Evolutionary conservation across 768 basidiomycete genomes (phyloP).

Genomic region (Lentinula sp.): DNA sequence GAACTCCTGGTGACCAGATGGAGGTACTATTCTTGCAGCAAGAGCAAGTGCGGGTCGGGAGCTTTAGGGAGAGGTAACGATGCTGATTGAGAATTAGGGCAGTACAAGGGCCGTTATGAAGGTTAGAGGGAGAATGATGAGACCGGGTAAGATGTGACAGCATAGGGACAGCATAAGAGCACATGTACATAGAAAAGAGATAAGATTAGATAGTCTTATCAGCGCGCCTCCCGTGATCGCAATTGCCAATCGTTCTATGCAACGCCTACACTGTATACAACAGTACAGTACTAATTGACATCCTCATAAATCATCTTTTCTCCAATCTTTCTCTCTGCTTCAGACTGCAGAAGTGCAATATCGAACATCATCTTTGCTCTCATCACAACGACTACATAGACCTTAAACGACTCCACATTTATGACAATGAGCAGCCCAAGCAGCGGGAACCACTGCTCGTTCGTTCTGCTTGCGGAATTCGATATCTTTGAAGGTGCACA

Average conservation of each 20-base stretch:
- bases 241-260: too few species aligned
- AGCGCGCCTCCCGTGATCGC: neutral
- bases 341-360: too few species aligned
- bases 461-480: slow-evolving; percentile 97
- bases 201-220: neutral
- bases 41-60: too few species aligned
- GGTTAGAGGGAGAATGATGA: neutral
- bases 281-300: too few species aligned
- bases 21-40: neutral
- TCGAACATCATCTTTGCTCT: too few species aligned
- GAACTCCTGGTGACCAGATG: neutral
- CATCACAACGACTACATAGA: too few species aligned
- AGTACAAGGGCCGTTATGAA: neutral
- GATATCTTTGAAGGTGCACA: slow-evolving; percentile 94
- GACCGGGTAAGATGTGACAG: neutral
- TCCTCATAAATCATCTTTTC: too few species aligned
- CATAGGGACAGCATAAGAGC: neutral
- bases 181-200: neutral
- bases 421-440: slow-evolving; percentile 38
- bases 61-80: neutral
- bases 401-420: too few species aligned
- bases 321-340: too few species aligned
- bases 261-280: too few species aligned
- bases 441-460: slow-evolving; percentile 77
- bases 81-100: neutral